These are phyloP conservation scores for Cadophora luteo-olivacea DNA, from an alignment of 2,329 filamentous ascomycete species.

Conservation along the genomic window DNA sequence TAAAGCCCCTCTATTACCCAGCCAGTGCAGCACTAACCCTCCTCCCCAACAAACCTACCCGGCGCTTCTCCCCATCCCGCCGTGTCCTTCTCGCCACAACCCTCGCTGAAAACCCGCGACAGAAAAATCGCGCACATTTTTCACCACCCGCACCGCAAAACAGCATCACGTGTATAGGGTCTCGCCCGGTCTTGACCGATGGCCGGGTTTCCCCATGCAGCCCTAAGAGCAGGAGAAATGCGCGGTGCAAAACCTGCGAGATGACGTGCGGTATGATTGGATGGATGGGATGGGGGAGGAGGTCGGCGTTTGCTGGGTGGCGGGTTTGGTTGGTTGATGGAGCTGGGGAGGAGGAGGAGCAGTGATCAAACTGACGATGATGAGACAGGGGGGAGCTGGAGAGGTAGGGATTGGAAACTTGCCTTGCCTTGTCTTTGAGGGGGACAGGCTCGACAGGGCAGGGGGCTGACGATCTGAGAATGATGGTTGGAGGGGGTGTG, in stretches of 20 bases:
- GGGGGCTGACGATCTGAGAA: background rate
- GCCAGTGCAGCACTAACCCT: background rate
- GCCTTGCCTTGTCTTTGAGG: background rate
- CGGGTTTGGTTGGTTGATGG: background rate
- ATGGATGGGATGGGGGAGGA: background rate
- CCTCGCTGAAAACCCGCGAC: background rate
- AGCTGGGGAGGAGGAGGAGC: background rate
- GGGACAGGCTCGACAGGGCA: background rate
- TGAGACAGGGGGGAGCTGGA: background rate
- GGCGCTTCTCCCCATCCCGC: background rate
- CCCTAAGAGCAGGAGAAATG: background rate
- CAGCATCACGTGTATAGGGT: background rate
- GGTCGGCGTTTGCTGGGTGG: conserved; percentile 6
- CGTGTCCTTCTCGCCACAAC: conserved; percentile 1
- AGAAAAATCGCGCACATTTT: conserved; percentile 1
- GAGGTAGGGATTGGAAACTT: conserved; percentile 4
- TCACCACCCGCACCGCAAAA: background rate
- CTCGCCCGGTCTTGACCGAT: conserved; percentile 15
- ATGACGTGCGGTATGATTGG: background rate
- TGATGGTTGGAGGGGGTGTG: background rate
- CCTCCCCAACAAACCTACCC: conserved; percentile 5
- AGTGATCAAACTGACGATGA: conserved; percentile 11
- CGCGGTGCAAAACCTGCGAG: background rate
- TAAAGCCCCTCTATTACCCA: background rate
- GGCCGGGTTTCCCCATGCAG: conserved; percentile 7